Conservation (phyloP, 306 rosid species). For the Prunus mongolica region DNA sequence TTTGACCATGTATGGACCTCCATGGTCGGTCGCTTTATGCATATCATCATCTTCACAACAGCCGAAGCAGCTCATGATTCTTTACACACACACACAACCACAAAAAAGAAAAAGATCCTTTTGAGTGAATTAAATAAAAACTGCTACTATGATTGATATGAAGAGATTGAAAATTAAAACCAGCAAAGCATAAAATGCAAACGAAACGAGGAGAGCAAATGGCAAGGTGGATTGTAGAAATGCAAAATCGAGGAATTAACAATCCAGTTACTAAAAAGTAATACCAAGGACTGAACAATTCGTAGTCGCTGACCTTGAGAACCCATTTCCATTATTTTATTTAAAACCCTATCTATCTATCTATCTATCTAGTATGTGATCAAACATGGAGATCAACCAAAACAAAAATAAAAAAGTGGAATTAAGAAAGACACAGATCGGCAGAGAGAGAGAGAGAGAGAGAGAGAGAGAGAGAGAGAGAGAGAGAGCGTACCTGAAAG, state of each 20-base stretch:
- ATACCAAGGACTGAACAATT: too few species aligned
- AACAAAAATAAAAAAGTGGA: neutral
- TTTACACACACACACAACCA: neutral
- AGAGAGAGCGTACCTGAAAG: neutral
- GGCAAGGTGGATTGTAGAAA: neutral
- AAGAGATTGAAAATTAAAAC: neutral
- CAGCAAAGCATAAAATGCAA: neutral
- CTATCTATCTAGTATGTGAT: neutral
- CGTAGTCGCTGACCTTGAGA: too few species aligned
- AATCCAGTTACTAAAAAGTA: neutral
- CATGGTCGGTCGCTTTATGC: conserved; percentile 48
- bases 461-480: neutral
- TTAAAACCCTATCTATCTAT: too few species aligned
- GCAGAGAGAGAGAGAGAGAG: neutral
- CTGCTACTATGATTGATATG: neutral
- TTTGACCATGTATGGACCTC: conserved; percentile 52
- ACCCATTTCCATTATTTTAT: too few species aligned
- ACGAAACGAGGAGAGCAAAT: too few species aligned
- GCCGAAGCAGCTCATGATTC: conserved; percentile 77
- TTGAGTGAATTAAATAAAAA: neutral
- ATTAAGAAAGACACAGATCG: neutral
- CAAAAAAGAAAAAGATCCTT: neutral
- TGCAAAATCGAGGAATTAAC: neutral
- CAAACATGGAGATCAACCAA: neutral
- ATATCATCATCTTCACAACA: conserved; percentile 69